Percentiles rank a stretch among this genome's conserved stretches.
Conservation (phyloP, 2,329 filamentous ascomycete species). For the Eurotiales sp. region DNA sequence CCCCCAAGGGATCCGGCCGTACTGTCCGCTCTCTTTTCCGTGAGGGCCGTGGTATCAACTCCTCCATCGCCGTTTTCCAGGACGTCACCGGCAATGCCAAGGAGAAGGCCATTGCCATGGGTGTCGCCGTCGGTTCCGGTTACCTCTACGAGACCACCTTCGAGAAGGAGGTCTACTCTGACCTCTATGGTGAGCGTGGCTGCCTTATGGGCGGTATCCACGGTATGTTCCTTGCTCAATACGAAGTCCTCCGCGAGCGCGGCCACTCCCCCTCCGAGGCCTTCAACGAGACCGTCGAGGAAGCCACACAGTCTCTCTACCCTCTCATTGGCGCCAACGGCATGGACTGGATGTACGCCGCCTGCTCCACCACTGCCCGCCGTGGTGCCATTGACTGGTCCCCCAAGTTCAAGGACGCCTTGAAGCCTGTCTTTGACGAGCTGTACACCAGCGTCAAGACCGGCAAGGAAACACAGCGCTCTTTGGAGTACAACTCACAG, state of each 20-base stretch:
- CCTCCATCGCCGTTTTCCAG: constrained; percentile 96
- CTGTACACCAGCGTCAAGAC: constrained; percentile 91
- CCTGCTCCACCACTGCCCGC: constrained; percentile 97
- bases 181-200: constrained; percentile 99
- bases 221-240: constrained; percentile 99
- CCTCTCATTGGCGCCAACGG: constrained; percentile 94
- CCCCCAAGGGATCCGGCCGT: constrained; percentile 97
- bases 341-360: constrained; percentile 99
- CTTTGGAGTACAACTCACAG: constrained; percentile 95
- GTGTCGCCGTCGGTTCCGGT: constrained; percentile 93
- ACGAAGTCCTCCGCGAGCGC: constrained; percentile 98
- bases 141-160: constrained; percentile 99
- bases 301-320: constrained; percentile 97
- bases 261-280: constrained; percentile 97
- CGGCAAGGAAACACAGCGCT: constrained; percentile 91
- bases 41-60: constrained; percentile 99
- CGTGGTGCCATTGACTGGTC: constrained; percentile 99
- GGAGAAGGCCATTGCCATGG: constrained; percentile 95
- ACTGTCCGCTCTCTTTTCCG: constrained; percentile 98
- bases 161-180: constrained; percentile 99
- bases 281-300: constrained; percentile 99
- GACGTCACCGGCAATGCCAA: constrained; percentile 96
- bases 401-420: constrained; percentile 91
- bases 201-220: constrained; percentile 99
- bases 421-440: constrained; percentile 98